Base-by-base conservation (phyloP, 805 yeast species). In the Pichia sporocuriosa region DNA sequence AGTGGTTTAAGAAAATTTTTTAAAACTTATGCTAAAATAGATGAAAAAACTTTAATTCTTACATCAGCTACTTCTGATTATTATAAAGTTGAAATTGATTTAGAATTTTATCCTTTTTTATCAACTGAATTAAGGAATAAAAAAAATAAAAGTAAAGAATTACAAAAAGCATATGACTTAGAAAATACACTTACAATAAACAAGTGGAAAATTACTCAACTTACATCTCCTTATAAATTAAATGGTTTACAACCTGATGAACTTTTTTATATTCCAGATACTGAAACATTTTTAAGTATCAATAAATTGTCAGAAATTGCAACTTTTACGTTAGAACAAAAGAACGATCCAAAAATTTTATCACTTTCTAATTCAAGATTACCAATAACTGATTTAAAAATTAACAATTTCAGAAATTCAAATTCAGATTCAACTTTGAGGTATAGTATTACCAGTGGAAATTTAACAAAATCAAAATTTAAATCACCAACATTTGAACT, bases 1-100 rank as follows among this genome's bases (percentile, higher is more conserved):
- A 42, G 37, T 21, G 49, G 46, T 26, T 39, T 19, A 3, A 23
- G 29, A 6, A 35, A 35, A 37, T 32, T 34, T 39, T 21, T 33
- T 37, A 22, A 43, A 28, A 22, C 34, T 12, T 15, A 30, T 50
- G 4, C 38, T 11, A 4, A 19, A 27, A 12, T 23, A 6, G 22
- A 38, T 19, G 24, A 20, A 7, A 21, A 30, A 28, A 27, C 34
- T 4, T 4, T 37, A 13, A 3, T 32, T 10, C 5, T 34, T 3
- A 21, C 23, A 20, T 28, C 40, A 20, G 20, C 45, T 2, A 15
- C 31, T 27, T 36, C 32, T 4, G 28, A 32, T 8, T 29, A 37
- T 24, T 30, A 37, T 19, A 37, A 26, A n/a, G 8, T 24, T 7
- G 16, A 35, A 16, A 8, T 45, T 3, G 28, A 37, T 12, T 35